Conservation (phyloP, 2,329 filamentous ascomycete genomes). For the Pezicula neosporulosa region DNA sequence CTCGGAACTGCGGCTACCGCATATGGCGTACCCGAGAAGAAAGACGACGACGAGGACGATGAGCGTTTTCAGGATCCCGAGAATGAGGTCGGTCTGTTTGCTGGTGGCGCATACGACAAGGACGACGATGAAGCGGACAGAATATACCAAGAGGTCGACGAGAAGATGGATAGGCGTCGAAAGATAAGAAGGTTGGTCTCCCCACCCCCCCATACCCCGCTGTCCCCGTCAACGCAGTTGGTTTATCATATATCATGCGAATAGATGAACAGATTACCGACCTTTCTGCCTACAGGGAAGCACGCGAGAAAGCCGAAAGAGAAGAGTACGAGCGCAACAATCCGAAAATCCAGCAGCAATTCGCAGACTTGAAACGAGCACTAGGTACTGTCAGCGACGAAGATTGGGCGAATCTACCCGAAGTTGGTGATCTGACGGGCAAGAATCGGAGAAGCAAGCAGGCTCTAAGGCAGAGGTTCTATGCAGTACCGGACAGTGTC, state of each 20-base stretch:
- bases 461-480: constrained; percentile 80
- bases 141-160: constrained; percentile 93
- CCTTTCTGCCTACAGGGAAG: constrained; percentile 75
- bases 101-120: constrained; percentile 92
- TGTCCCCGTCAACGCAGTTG: constrained; percentile 41
- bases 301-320: constrained; percentile 83
- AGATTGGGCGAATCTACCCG: constrained; percentile 92
- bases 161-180: constrained; percentile 90
- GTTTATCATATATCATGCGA: constrained; percentile 64
- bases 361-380: constrained; percentile 90
- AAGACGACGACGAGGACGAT: constrained; percentile 65
- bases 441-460: constrained; percentile 86
- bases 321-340: constrained; percentile 97
- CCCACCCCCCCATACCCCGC: constrained; percentile 17
- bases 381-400: constrained; percentile 87
- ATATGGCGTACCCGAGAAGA: constrained; percentile 56
- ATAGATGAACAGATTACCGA: constrained; percentile 77
- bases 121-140: constrained; percentile 97
- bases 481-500: constrained; percentile 95
- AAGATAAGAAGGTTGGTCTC: constrained; percentile 79
- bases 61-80: constrained; percentile 93
- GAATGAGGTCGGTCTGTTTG: constrained; percentile 93
- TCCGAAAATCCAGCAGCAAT: constrained; percentile 97
- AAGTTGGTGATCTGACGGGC: constrained; percentile 94
- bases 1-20: constrained; percentile 70